Evolutionary conservation across 176 grass and related monocot genomes (phyloP), one percentile per base, ranked within the genome.

Genomic region (Microstegium vimineum): DNA sequence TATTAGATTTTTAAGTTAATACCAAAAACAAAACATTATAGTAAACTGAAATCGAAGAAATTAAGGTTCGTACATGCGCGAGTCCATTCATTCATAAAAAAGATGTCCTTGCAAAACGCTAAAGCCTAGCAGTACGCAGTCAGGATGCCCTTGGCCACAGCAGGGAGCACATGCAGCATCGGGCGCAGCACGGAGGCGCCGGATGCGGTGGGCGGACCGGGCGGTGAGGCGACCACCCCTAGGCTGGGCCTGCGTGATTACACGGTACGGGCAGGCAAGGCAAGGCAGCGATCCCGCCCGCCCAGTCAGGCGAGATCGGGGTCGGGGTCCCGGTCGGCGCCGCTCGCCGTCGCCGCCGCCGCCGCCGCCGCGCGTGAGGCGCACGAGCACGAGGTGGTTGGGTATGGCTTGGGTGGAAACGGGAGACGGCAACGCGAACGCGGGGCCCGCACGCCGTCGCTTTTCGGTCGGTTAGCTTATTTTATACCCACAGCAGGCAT

Each of bases 361-460:
- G 16, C 43, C 43, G 11, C 47, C 31, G 9, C 30, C 13, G 36
- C 18, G 54, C 35, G 59, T 43, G 75, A 14, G 38, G 41, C 9
- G 62, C 81, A 41, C 31, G 71, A 37, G 82, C 31, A 0, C 6
- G 49, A 18, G 49, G 49, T 54, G 18, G 18, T 22, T n/a, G n/a
- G n/a, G n/a, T n/a, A n/a, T n/a, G 52, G 20, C 4, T 22, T 85
- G 83, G 16, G 64, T 57, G 65, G 63, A 51, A 49, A 76, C 64
- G 81, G 56, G 7, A 37, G 16, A 52, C 47, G 49, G 49, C 49
- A 52, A 51, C 17, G 14, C 16, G 32, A 52, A 51, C 17, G 14
- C 16, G 32, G 32, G 61, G 72, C 61, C 72, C 72, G 4, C 72
- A 1, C 73, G 46, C 46, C 73, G 62, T 52, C 16, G 51, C 46